Base-by-base conservation (phyloP, 208 protist species). In the Trypanosoma platydactyli region DNA sequence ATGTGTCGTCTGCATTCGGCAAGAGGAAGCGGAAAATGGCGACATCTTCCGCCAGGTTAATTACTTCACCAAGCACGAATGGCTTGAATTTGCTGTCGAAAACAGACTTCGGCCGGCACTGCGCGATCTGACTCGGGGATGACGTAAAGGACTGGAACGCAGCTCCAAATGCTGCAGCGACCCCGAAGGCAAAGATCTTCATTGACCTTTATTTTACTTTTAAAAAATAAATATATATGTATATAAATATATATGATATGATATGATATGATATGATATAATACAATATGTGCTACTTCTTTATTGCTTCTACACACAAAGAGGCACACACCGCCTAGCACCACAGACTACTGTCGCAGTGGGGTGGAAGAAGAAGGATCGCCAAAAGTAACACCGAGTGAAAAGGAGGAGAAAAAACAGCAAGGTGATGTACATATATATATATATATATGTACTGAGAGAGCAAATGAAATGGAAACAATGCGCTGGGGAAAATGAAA, bases 1-100 rank as follows among this genome's bases (percentile, higher is more conserved):
- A 92, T 69, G 73, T 68, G 54, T 83, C 79, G 25, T 83, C 77
- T 44, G 80, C 71, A 49, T 83, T 66, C 42, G 88, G 79, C 33
- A 96, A 76, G 24, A 92, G 65, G 53, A 96, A 96, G 55, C 88
- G 86, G 68, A 96, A 96, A 29, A 94, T 77, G 45, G 86, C 86
- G 16, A 88, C 87, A 64, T 97, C 89, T 75, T 93, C 81, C 9
- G 88, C 87, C 0, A 97, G 61, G 68, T 91, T 90, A 18, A 92
- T 70, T 24, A 94, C 85, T 69, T 97, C 92, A 52, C 87, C 88
- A 11, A 97, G 80, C 44, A 86, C 77, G 61, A 89, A 95, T 1
- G 78, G 83, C 64, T 86, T 80, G 56, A 92, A 94, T 68, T 91
- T 89, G 56, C 55, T 72, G 13, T 78, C 74, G 71, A 92, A 88